Evolutionary conservation across 495 filamentous ascomycete species (phyloP).

Genomic region (Jackrogersella minutella): DNA sequence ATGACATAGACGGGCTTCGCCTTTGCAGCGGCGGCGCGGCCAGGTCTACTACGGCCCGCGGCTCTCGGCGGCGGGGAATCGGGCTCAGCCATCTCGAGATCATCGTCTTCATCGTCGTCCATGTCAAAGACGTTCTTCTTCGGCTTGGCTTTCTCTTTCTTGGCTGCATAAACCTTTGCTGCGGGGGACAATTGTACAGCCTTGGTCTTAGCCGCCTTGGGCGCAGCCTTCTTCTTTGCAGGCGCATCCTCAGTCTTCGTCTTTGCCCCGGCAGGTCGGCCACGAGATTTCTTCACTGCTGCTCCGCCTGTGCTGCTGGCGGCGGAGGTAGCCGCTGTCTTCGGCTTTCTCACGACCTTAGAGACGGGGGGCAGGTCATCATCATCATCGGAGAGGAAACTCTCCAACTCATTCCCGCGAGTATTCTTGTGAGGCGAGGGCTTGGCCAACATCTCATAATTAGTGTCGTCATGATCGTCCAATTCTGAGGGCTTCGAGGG

Average conservation of each 20-base stretch:
- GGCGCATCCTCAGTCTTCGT: slow-evolving; percentile 48
- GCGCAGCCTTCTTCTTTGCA: slow-evolving; percentile 46
- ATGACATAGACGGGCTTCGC: slow-evolving; percentile 51
- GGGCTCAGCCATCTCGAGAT: slow-evolving; percentile 48
- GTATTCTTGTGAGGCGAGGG: slow-evolving; percentile 60
- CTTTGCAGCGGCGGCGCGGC: slow-evolving; percentile 55
- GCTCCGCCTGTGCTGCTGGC: slow-evolving; percentile 37
- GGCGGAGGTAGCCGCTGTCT: slow-evolving; percentile 46
- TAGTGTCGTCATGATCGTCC: slow-evolving; percentile 78
- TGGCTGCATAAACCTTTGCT: slow-evolving; percentile 82
- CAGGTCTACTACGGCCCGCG: slow-evolving; percentile 52
- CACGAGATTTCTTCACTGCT: slow-evolving; percentile 59
- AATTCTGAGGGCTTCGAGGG: slow-evolving; percentile 59
- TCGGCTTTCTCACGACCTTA: slow-evolving; percentile 52
- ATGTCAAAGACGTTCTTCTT: slow-evolving; percentile 54
- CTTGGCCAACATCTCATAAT: slow-evolving; percentile 82
- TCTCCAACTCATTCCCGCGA: slow-evolving; percentile 68
- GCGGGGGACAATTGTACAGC: slow-evolving; percentile 69
- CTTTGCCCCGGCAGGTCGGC: slow-evolving; percentile 59
- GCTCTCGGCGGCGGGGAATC: slow-evolving; percentile 53
- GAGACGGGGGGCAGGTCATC: slow-evolving; percentile 55
- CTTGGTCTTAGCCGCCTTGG: slow-evolving; percentile 29
- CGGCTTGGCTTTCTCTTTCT: slow-evolving; percentile 65
- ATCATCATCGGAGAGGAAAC: slow-evolving; percentile 68
- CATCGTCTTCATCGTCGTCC: slow-evolving; percentile 55